Evolutionary conservation across 2,329 filamentous ascomycete genomes (phyloP).

Genomic region (Aspergillus latus): DNA sequence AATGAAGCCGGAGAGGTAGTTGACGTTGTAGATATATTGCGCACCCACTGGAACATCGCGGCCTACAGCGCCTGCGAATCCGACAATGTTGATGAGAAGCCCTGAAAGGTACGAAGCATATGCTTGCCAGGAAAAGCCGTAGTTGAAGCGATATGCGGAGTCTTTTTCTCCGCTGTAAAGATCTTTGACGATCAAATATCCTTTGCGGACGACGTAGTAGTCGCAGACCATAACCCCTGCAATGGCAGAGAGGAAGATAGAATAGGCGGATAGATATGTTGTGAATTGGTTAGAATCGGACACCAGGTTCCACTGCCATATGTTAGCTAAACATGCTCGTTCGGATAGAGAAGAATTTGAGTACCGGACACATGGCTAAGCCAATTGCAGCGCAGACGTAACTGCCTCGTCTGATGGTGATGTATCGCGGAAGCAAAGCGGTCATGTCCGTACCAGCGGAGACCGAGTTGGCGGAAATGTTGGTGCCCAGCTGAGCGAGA

Average conservation of each 20-base stretch:
- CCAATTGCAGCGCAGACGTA: slow-evolving; percentile 81
- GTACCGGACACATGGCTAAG: slow-evolving; percentile 77
- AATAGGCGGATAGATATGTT: slow-evolving; percentile 87
- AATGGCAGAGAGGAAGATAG: slow-evolving; percentile 89
- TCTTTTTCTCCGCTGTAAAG: slow-evolving; percentile 68
- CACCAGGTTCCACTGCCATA: slow-evolving; percentile 63
- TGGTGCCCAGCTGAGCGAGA: slow-evolving; percentile 79
- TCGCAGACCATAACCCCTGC: slow-evolving; percentile 87
- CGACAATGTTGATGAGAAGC: slow-evolving; percentile 87
- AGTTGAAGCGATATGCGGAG: slow-evolving; percentile 69
- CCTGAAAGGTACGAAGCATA: slow-evolving; percentile 80
- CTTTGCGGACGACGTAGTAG: slow-evolving; percentile 82
- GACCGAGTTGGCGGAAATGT: slow-evolving; percentile 83
- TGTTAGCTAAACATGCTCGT: slow-evolving; percentile 7
- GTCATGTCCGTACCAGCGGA: slow-evolving; percentile 82
- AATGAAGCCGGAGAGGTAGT: slow-evolving; percentile 84
- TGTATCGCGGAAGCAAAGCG: slow-evolving; percentile 72
- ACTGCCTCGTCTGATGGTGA: slow-evolving; percentile 82
- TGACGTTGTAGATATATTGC: slow-evolving; percentile 82
- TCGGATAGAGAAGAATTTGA: neutral
- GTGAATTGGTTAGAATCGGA: slow-evolving; percentile 77
- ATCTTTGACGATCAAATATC: slow-evolving; percentile 74
- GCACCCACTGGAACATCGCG: slow-evolving; percentile 71
- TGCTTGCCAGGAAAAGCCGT: slow-evolving; percentile 77
- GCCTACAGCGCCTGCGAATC: slow-evolving; percentile 81